Evolutionary conservation across 1,284 basidiomycete species (phyloP).

Genomic region (Cutaneotrichosporon spelunceum): DNA sequence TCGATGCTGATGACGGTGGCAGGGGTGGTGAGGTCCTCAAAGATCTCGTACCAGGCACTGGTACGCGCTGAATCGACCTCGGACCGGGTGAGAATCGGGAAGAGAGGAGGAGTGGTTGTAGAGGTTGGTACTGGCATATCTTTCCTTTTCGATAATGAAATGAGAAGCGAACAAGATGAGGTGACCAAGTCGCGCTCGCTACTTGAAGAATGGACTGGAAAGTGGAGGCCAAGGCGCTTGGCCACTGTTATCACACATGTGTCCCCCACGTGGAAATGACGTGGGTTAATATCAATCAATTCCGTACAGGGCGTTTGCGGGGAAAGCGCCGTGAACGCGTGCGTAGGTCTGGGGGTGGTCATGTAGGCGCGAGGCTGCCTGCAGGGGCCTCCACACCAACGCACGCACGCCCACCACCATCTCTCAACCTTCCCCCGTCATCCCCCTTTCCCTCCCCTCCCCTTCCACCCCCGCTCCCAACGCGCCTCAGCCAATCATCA

Average conservation of each 20-base stretch:
- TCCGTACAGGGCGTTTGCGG: too few relatives aligned
- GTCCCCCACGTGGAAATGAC: too few relatives aligned
- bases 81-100: constrained; percentile 16
- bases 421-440: not conserved
- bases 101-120: not conserved
- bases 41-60: constrained; percentile 80
- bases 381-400: not conserved
- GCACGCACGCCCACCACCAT: not conserved
- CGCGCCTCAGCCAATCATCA: not conserved
- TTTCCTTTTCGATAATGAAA: not conserved
- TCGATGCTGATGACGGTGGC: constrained; percentile 77
- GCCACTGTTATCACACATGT: not conserved
- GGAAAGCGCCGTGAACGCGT: not conserved
- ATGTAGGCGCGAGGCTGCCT: not conserved
- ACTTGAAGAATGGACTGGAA: not conserved
- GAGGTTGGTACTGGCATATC: constrained; percentile 22
- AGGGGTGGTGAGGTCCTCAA: constrained; percentile 67
- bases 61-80: constrained; percentile 67
- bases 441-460: not conserved
- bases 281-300: too few relatives aligned
- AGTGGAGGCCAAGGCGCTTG: constrained; percentile 12
- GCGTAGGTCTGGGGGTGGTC: not conserved
- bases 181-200: not conserved
- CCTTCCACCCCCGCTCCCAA: not conserved
- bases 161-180: not conserved